These are phyloP conservation scores for Alternaria sp. DNA, from an alignment of 2,329 filamentous ascomycete species.

Conservation along the genomic window DNA sequence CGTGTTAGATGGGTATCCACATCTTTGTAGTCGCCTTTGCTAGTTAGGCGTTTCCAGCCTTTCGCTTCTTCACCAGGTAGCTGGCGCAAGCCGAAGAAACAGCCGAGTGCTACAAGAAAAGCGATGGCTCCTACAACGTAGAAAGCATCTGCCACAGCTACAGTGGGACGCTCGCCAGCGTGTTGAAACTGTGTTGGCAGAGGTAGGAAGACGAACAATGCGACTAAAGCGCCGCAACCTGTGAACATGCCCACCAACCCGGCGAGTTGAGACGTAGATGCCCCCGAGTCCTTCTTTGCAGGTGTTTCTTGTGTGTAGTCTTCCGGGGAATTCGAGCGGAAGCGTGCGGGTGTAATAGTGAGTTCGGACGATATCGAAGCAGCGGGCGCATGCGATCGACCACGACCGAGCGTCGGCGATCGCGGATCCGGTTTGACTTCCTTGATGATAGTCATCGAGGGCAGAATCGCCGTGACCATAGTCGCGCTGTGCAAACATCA, in stretches of 20 bases:
- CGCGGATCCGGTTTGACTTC: slow-evolving; percentile 37
- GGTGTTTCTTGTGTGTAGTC: slow-evolving; percentile 23
- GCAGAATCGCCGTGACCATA: slow-evolving; percentile 96
- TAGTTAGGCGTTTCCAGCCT: slow-evolving; percentile 63
- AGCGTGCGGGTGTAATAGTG: slow-evolving; percentile 73
- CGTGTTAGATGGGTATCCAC: slow-evolving; percentile 42
- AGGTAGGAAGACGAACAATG: slow-evolving; percentile 82
- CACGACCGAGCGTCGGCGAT: slow-evolving; percentile 35
- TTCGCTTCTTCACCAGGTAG: slow-evolving; percentile 79
- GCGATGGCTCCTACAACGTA: slow-evolving; percentile 83
- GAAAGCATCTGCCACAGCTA: slow-evolving; percentile 83
- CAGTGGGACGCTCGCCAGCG: slow-evolving; percentile 73
- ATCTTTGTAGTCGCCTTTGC: slow-evolving; percentile 35
- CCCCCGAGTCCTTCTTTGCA: slow-evolving; percentile 36
- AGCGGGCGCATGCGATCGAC: slow-evolving; percentile 66
- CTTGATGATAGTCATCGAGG: slow-evolving; percentile 65
- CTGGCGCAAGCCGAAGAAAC: slow-evolving; percentile 77
- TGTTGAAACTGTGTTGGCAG: slow-evolving; percentile 82
- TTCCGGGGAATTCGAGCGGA: slow-evolving; percentile 47
- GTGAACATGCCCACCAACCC: slow-evolving; percentile 93
- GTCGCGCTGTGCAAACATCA: slow-evolving; percentile 64
- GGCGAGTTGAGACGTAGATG: slow-evolving; percentile 72
- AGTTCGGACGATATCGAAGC: slow-evolving; percentile 76
- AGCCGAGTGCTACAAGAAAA: slow-evolving; percentile 74
- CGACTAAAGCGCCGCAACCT: slow-evolving; percentile 87